These are phyloP conservation scores for Poronia punctata DNA, from an alignment of 495 filamentous ascomycete species.

Conservation along the genomic window DNA sequence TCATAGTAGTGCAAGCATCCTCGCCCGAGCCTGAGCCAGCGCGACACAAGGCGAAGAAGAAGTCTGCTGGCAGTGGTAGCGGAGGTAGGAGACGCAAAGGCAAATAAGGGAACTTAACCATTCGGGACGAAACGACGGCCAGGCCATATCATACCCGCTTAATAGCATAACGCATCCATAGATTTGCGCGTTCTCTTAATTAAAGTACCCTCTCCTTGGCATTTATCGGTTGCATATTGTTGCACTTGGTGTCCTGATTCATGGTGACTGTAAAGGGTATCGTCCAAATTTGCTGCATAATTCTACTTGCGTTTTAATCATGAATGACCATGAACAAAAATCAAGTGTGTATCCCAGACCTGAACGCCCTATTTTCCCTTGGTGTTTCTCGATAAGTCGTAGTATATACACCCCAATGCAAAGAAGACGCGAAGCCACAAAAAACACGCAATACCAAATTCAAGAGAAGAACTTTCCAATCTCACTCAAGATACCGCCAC, in stretches of 20 bases:
- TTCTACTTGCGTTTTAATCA: neutral
- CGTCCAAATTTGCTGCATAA: slow-evolving; percentile 11
- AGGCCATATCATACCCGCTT: slow-evolving; percentile 9
- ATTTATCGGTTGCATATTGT: too few species aligned
- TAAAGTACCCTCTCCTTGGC: neutral
- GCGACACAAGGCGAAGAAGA: slow-evolving; percentile 23
- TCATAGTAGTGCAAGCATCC: slow-evolving; percentile 15
- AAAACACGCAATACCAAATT: neutral
- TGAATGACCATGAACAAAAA: too few species aligned
- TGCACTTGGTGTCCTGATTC: too few species aligned
- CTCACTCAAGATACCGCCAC: slow-evolving; percentile 18
- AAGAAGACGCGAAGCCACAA: too few species aligned
- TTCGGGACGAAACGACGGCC: slow-evolving; percentile 4
- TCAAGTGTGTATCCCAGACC: too few species aligned
- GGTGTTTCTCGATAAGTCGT: neutral
- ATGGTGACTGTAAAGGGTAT: too few species aligned
- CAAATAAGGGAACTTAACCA: slow-evolving; percentile 14
- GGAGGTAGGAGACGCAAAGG: slow-evolving; percentile 20
- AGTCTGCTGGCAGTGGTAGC: slow-evolving; percentile 14
- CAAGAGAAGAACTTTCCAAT: slow-evolving; percentile 25
- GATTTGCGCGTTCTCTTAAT: slow-evolving; percentile 5
- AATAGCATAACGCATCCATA: slow-evolving; percentile 18
- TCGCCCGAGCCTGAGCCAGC: slow-evolving; percentile 20
- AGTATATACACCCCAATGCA: slow-evolving; percentile 23
- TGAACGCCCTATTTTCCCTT: slow-evolving; percentile 15